Percentiles rank a stretch among this genome's conserved stretches.
Evolutionary conservation across 2,329 filamentous ascomycete genomes (phyloP).

Genomic region (Curvularia eragrostidis): DNA sequence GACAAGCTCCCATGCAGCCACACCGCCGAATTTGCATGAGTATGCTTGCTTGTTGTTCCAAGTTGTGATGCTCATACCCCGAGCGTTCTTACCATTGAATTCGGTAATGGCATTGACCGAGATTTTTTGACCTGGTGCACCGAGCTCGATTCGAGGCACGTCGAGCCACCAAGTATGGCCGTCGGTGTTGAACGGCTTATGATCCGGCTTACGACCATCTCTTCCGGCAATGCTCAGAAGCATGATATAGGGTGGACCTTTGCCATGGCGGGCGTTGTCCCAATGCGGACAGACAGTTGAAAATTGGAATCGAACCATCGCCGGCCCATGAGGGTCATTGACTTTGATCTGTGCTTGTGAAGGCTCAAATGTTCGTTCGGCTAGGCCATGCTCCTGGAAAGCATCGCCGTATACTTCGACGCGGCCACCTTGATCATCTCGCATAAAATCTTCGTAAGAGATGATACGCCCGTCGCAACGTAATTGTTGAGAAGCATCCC

Average conservation of each 20-base stretch:
- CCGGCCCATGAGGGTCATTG: conserved; percentile 53
- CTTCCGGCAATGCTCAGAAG: conserved; percentile 67
- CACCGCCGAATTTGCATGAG: conserved; percentile 54
- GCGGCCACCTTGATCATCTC: conserved; percentile 60
- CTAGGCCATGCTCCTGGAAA: conserved; percentile 57
- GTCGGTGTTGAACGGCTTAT: conserved; percentile 73
- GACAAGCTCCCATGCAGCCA: conserved; percentile 64
- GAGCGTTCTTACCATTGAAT: conserved; percentile 58
- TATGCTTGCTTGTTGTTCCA: conserved; percentile 49
- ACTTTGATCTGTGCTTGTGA: conserved; percentile 66
- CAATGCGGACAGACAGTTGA: conserved; percentile 82
- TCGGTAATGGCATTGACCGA: conserved; percentile 67
- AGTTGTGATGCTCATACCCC: conserved; percentile 56
- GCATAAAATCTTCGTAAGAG: conserved; percentile 83
- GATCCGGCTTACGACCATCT: conserved; percentile 72
- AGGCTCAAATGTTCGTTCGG: conserved; percentile 67
- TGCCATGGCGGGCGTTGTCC: conserved; percentile 72
- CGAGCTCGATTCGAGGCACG: conserved; percentile 62
- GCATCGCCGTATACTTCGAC: conserved; percentile 45
- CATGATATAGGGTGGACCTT: conserved; percentile 71
- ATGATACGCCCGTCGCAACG: conserved; percentile 71
- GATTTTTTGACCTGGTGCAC: conserved; percentile 62
- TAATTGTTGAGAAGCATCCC: conserved; percentile 72
- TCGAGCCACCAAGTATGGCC: conserved; percentile 84
- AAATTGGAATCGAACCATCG: conserved; percentile 77